Evolutionary conservation across 768 basidiomycete species (phyloP).

Genomic region (Suillus weaverae): DNA sequence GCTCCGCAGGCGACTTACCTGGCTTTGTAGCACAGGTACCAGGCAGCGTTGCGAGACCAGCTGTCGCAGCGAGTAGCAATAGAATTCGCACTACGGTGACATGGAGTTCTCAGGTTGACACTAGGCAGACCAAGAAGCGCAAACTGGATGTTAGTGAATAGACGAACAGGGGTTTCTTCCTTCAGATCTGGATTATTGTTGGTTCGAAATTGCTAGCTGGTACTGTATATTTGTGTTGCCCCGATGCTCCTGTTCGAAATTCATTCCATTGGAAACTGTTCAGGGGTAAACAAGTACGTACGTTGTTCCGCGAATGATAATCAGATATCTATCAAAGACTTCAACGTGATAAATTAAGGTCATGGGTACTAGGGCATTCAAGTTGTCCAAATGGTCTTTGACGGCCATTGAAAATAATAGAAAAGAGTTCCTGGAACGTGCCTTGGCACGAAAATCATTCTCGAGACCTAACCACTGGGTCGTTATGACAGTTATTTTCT

Average conservation of each 20-base stretch:
- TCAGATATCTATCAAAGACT: neutral
- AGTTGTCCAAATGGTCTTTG: neutral
- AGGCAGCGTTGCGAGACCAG: neutral
- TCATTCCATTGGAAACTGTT: neutral
- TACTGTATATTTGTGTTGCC: neutral
- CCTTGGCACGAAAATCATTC: neutral
- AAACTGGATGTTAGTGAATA: slow-evolving; percentile 18
- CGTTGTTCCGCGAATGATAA: neutral
- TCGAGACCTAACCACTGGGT: too few relatives aligned
- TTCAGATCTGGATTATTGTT: neutral
- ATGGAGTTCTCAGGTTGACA: slow-evolving; percentile 2
- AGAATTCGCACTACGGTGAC: neutral
- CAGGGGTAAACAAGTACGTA: neutral
- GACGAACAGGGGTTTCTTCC: neutral
- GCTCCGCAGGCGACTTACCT: neutral
- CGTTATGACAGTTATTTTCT: too few relatives aligned
- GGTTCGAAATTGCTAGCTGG: neutral
- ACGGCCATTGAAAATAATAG: neutral
- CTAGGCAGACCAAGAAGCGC: slow-evolving; percentile 21
- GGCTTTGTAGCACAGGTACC: neutral
- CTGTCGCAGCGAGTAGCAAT: neutral
- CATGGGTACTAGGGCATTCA: neutral
- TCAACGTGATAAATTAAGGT: neutral
- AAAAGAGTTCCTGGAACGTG: neutral
- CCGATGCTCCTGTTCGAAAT: neutral